These are phyloP conservation scores for Lentinula guzmanii DNA, from an alignment of 768 basidiomycete species.

Conservation along the genomic window DNA sequence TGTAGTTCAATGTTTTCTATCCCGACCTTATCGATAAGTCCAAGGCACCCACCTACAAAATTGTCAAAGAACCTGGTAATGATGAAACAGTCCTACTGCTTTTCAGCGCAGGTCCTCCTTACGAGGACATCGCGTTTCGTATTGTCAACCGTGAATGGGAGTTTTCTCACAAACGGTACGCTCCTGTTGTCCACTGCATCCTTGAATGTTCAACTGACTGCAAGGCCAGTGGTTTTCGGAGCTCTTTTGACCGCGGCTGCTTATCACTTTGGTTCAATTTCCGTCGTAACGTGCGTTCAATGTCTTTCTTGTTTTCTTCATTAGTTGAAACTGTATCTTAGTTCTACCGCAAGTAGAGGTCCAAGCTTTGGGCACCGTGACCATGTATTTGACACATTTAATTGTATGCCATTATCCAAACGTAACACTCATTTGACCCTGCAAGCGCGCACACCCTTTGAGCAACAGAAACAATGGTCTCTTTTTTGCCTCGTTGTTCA, in stretches of 20 bases:
- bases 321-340: conserved; percentile 22
- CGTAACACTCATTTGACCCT: neutral
- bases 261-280: conserved; percentile 96
- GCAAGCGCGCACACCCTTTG: neutral
- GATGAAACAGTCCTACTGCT: conserved; percentile 91
- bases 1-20: conserved; percentile 93
- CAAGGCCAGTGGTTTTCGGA: conserved; percentile 79
- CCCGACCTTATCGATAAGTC: conserved; percentile 98
- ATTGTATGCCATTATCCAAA: neutral
- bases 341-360: conserved; percentile 74
- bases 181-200: neutral
- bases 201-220: neutral
- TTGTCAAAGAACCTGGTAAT: conserved; percentile 90
- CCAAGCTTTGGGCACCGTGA: neutral
- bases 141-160: conserved; percentile 99
- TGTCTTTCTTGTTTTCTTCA: conserved; percentile 4
- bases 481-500: conserved; percentile 2
- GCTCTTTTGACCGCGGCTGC: conserved; percentile 95
- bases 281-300: conserved; percentile 77
- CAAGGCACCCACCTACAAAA: conserved; percentile 94
- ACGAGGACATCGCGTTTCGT: conserved; percentile 97
- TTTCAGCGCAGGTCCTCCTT: conserved; percentile 95
- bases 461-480: neutral
- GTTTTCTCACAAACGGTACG: conserved; percentile 90
- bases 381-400: neutral